Base-by-base conservation (phyloP, 352 stramenopile genomes). In the Phytophthora vignae region DNA sequence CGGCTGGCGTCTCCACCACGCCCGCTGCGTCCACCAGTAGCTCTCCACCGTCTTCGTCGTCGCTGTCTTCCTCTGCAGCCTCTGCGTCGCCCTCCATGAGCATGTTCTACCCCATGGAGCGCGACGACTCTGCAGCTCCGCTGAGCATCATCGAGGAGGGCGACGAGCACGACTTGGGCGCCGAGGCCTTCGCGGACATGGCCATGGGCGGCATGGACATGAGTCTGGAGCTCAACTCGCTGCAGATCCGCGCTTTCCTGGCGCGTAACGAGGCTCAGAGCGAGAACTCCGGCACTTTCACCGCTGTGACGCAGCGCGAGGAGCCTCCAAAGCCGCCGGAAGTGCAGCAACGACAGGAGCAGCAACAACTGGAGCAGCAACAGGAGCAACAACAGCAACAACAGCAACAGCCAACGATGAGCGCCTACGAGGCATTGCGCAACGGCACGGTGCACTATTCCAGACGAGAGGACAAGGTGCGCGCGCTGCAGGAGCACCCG, bases 381-480 rank as follows among this genome's bases (percentile, higher is more conserved):
- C 22, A 27, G 2, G 1, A 27, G 22, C 27, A 7, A 7, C 27
- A 29, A 7, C 31, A 38, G 10, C 31, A 38, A 9, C 38, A n/a
- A 14, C 14, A n/a, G 14, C 38, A 42, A 42, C 8, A 57, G 42
- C 56, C 29, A 1, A 63, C 48, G 21, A 48, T 42, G 14, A 87
- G 76, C 27, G 77, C 77, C 10, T 82, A 84, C 42, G 77, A 83
- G 17, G 55, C 53, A 9, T 61, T 75, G 29, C 58, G 40, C 3
- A 74, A 73, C 6, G 72, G 71, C 4, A 60, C 63, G 1, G 79
- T 83, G 10, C 77, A 87, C 53, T 87, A 87, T 38, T 86, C 77
- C 9, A 73, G 85, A 12, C 72, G 77, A 15, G 84, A 92, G 44
- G 83, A 92, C 38, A 95, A 94, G 71, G 75, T 90, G n/a, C 67